Conservation (phyloP, 2,329 filamentous ascomycete species). For the Grosmannia huntii region DNA sequence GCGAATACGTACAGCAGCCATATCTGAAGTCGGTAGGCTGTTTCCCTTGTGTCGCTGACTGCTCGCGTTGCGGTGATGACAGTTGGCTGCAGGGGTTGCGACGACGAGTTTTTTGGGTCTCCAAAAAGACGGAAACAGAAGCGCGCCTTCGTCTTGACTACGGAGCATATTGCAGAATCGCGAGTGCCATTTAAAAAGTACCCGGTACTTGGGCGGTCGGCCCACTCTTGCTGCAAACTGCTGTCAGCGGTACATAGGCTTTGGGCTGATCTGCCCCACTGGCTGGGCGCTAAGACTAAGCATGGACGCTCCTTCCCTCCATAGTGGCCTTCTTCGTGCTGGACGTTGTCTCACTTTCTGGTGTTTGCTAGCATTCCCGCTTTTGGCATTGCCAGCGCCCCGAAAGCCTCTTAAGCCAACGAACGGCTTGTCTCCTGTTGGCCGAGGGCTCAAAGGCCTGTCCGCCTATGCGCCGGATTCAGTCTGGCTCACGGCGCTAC, state of each 20-base stretch:
- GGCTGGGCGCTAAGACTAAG: background rate
- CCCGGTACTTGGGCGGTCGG: background rate
- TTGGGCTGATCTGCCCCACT: background rate
- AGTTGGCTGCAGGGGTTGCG: background rate
- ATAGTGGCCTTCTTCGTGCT: background rate
- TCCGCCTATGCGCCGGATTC: background rate
- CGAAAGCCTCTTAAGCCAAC: too few species aligned
- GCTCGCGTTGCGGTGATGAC: background rate
- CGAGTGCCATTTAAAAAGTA: background rate
- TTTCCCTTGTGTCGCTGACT: background rate
- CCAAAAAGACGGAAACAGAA: background rate
- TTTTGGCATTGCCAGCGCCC: background rate
- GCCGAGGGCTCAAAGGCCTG: background rate
- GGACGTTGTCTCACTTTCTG: background rate
- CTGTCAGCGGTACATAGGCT: background rate
- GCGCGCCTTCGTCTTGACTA: background rate
- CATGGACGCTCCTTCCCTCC: background rate
- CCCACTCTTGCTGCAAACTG: background rate
- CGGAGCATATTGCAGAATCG: background rate
- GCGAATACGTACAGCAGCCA: conserved; percentile 10
- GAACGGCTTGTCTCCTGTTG: background rate
- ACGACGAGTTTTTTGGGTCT: background rate
- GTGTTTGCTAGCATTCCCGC: background rate
- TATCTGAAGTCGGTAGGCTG: background rate
- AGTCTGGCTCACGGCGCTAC: background rate